phyloP scores from a whole-genome alignment of 2,329 filamentous ascomycete species.

The Ophiostoma pallidulum region DNA sequence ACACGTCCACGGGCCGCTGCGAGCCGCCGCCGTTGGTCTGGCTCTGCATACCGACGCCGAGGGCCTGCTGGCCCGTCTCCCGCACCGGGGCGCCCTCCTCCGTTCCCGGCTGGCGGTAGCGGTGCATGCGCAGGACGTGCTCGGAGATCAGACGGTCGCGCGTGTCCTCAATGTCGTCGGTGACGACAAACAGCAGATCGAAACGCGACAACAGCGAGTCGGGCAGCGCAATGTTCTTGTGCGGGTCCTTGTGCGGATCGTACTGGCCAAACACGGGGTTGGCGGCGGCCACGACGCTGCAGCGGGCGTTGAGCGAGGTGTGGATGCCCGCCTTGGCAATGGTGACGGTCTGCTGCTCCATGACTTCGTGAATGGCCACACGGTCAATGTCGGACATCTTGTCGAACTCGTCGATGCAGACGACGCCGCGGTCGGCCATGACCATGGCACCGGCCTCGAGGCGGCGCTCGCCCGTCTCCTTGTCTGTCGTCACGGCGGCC shows the following conservation, averaged over 20 bases:
- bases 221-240: slow-evolving; percentile 95
- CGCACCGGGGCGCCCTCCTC: slow-evolving; percentile 93
- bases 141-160: slow-evolving; percentile 87
- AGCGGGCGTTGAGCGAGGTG: slow-evolving; percentile 91
- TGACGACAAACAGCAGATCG: slow-evolving; percentile 94
- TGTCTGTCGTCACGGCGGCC: slow-evolving; percentile 90
- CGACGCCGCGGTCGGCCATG: slow-evolving; percentile 88
- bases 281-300: slow-evolving; percentile 90
- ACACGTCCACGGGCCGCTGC: slow-evolving; percentile 76
- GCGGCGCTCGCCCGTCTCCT: slow-evolving; percentile 90
- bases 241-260: slow-evolving; percentile 95
- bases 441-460: slow-evolving; percentile 98
- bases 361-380: slow-evolving; percentile 98
- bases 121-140: slow-evolving; percentile 94
- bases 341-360: slow-evolving; percentile 99
- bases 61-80: slow-evolving; percentile 72
- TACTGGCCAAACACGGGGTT: slow-evolving; percentile 99
- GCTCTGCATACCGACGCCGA: slow-evolving; percentile 78
- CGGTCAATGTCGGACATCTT: slow-evolving; percentile 99
- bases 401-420: slow-evolving; percentile 98
- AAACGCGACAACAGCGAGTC: slow-evolving; percentile 97
- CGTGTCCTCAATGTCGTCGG: slow-evolving; percentile 93
- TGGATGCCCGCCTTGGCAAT: slow-evolving; percentile 98
- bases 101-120: slow-evolving; percentile 82
- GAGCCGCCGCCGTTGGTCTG: slow-evolving; percentile 50